Evolutionary conservation across 352 stramenopile genomes (phyloP), one percentile per base, ranked within the genome.

Genomic region (Phytopythium montanum): DNA sequence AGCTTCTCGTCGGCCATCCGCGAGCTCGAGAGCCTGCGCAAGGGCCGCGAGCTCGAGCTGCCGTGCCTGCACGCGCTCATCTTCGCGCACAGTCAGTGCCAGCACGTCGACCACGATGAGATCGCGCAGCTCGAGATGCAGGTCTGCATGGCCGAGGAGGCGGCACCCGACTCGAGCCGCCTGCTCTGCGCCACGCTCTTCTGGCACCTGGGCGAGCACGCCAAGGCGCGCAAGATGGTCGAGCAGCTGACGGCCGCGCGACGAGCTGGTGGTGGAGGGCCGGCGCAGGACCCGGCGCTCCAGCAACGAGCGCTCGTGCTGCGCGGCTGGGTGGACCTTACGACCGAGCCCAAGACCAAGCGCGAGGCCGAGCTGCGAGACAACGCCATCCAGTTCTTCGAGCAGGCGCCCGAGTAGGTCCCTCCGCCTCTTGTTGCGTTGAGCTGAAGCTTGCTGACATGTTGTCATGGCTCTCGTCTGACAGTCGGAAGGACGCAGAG

Each of bases 1-100:
- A 90, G 77, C 61, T 85, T 79, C 53, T 89, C 81, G 54, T 91
- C 83, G 5, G 85, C 84, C 33, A 94, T 97, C 62, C 87, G 88
- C 33, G 79, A 94, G 44, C 71, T 96, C 23, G 90, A 96, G 55
- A 83, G 69, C 59, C 72, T 97, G 28, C 90, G 89, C 57, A 79
- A 78, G 70, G 65, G 52, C 10, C 84, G 80, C 54, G 81, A 92
- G n/a, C 76, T 92, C 13, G 84, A 93, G 56, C 64, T 93, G 14
- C 79, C 83, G 23, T 92, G 80, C 68, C 74, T 93, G 19, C 80
- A 92, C 45, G 85, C 85, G 23, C 68, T 95, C 21, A 80, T 95
- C 23, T 90, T 75, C 55, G 82, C 84, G 6, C 84, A 93, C 54
- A 85, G 78, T 49, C 75, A 81, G 34, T 91, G 82, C 70, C 89